Evolutionary conservation across 345 rosid genomes (phyloP).

Genomic region (Boechera divaricarpa): DNA sequence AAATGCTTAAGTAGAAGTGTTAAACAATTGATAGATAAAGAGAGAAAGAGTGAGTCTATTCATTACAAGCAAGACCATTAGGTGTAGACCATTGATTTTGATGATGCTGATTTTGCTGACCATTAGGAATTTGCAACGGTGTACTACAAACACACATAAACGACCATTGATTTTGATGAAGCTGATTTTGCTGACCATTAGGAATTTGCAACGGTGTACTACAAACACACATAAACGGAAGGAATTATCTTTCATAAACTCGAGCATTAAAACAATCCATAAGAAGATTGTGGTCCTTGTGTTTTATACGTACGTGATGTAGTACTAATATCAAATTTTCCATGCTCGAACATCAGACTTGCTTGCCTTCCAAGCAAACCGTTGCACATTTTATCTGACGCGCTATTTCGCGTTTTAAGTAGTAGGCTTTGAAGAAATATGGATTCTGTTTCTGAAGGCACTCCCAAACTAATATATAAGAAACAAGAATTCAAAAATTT

Average conservation of each 20-base stretch:
- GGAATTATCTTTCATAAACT: not conserved
- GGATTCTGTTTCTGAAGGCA: constrained; percentile 14
- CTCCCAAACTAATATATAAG: constrained; percentile 34
- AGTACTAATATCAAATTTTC: not conserved
- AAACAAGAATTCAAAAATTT: not conserved
- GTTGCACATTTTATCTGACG: not conserved
- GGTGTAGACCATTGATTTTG: not conserved
- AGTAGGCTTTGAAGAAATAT: not conserved
- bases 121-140: too few species aligned
- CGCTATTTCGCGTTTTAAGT: not conserved
- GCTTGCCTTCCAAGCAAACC: not conserved
- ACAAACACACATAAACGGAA: too few species aligned
- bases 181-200: too few species aligned
- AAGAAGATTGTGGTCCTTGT: not conserved
- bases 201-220: too few species aligned
- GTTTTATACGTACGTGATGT: constrained; percentile 11
- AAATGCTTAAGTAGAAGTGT: not conserved
- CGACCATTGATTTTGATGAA: not conserved
- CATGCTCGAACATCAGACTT: not conserved
- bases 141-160: too few species aligned
- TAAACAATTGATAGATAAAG: not conserved
- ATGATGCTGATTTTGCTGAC: too few species aligned
- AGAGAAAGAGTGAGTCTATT: not conserved
- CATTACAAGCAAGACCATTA: not conserved
- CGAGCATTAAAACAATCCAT: too few species aligned